These are phyloP conservation scores for Verticillium dahliae DNA, from an alignment of 2,329 filamentous ascomycete species.

Conservation along the genomic window DNA sequence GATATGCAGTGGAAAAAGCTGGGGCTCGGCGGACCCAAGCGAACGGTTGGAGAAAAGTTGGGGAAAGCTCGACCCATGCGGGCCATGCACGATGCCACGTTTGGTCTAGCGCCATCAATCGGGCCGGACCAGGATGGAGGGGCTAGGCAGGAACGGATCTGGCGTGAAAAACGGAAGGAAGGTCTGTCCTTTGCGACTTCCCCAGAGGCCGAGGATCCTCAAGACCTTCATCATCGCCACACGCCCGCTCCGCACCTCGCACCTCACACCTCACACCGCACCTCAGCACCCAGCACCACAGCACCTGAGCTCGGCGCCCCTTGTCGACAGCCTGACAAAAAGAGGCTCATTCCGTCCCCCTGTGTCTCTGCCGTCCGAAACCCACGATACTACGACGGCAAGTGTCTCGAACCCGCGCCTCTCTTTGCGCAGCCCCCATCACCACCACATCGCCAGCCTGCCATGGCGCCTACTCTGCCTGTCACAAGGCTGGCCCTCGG, in stretches of 20 bases:
- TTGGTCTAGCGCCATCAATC: background rate
- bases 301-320: background rate
- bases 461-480: slow-evolving; percentile 33
- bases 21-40: background rate
- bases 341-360: too few species aligned
- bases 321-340: background rate
- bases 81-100: background rate
- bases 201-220: background rate
- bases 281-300: background rate
- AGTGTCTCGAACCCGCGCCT: background rate
- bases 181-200: background rate
- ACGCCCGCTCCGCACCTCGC: too few species aligned
- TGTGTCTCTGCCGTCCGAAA: background rate
- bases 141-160: background rate
- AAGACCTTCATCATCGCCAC: background rate
- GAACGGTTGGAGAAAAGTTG: slow-evolving; percentile 3
- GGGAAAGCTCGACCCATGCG: background rate
- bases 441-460: background rate
- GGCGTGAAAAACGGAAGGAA: background rate
- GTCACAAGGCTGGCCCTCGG: slow-evolving; percentile 60
- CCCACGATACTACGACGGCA: background rate
- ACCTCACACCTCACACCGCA: too few species aligned
- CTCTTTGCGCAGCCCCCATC: background rate
- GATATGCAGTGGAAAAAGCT: background rate
- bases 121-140: background rate